Base-by-base conservation (phyloP, 345 rosid genomes). In the Pseudoturritis turrita region DNA sequence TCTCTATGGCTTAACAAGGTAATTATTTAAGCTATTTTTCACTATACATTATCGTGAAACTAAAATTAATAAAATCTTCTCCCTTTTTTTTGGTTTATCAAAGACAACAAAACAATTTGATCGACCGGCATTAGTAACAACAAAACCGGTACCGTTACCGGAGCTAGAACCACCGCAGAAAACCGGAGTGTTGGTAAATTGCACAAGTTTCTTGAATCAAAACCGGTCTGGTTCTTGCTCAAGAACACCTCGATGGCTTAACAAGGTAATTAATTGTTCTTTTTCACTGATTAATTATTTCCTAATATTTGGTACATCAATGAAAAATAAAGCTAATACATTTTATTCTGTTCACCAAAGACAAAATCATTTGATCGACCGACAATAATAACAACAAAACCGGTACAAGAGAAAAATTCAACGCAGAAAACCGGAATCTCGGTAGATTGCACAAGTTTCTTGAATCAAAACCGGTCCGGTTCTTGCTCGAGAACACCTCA, bases 1-100 rank as follows among this genome's bases (percentile, higher is more conserved):
- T 71, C 72, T 50, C 43, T 77, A 47, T 71, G 76, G 72, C 72
- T 77, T 71, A 71, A 60, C 47, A 55, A 65, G 76, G 80, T 71
- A 65, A 12, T 4, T 8, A 12, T 2, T 9, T 39, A 36, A 23
- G 3, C 11, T 14, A 49, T 15, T 33, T 33, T 50, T n/a, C 29
- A 39, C 35, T 14, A 10, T 44, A 21, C 43, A 28, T 31, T 26
- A 33, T 14, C 3, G 43, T 37, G 60, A 61, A 37, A 19, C 1
- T 18, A 17, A 28, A 3, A 22, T 19, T 39, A 6, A 43, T 1
- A 9, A 11, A 39, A n/a, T 39, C 4, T 9, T 8, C 39, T 37
- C 18, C 3, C 19, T 12, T 5, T 23, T 39, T 2, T 19, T 26
- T 70, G 41, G 62, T 49, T 40, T 18, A 52, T 53, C 58, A 62